These are phyloP conservation scores for Blastobotrys robertii DNA, from an alignment of 805 yeast species.

Conservation along the genomic window DNA sequence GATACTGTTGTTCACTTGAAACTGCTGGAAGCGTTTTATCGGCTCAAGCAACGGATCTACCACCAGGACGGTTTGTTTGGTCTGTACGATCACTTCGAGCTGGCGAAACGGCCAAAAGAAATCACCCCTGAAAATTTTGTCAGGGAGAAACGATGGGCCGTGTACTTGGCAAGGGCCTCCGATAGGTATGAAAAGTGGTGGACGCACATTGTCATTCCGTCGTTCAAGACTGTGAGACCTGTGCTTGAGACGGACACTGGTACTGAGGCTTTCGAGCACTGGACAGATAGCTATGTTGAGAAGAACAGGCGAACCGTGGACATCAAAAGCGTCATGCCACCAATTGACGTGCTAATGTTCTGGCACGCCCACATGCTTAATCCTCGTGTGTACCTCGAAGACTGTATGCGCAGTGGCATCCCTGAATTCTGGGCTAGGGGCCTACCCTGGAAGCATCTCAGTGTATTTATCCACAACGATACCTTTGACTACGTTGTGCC, in stretches of 20 bases:
- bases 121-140: no score
- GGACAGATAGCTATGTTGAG: neutral
- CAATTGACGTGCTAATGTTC: constrained; percentile 18
- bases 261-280: neutral
- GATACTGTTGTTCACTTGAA: constrained; percentile 8
- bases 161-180: constrained; percentile 9
- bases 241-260: neutral
- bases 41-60: constrained; percentile 4
- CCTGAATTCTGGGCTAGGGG: constrained; percentile 2
- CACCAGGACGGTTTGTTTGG: constrained; percentile 10
- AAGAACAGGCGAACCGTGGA: neutral
- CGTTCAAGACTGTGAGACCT: neutral
- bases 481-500: no score
- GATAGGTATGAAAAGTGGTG: constrained; percentile 12
- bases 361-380: constrained; percentile 19
- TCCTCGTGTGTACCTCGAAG: constrained; percentile 16
- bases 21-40: constrained; percentile 8
- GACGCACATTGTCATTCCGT: neutral
- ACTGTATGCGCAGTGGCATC: constrained; percentile 7
- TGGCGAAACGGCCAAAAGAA: no score
- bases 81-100: no score
- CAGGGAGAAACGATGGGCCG: constrained; percentile 11
- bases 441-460: no score
- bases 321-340: constrained; percentile 7
- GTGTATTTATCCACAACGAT: no score